Conservation (phyloP, 768 basidiomycete species). For the Daedalea quercina region DNA sequence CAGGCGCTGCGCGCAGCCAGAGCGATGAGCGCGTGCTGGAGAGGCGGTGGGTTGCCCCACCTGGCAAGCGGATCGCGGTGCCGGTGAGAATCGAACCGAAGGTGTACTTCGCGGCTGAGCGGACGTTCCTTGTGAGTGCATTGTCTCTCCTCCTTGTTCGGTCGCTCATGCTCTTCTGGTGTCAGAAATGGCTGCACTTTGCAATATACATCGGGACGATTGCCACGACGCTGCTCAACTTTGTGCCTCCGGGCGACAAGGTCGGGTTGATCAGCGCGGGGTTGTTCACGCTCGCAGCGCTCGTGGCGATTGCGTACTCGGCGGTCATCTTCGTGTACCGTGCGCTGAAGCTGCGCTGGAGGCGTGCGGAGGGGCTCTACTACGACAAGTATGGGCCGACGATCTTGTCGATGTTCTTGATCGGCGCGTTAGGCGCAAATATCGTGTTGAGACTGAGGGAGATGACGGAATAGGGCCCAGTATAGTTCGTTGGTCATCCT, state of each 20-base stretch:
- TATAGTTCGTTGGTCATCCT: too few species aligned
- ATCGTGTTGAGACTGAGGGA: slow-evolving; percentile 62
- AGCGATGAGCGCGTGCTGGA: slow-evolving; percentile 51
- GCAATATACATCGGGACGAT: slow-evolving; percentile 85
- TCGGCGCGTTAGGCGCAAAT: slow-evolving; percentile 67
- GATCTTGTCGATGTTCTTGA: slow-evolving; percentile 60
- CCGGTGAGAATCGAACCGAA: slow-evolving; percentile 98
- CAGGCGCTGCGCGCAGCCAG: not conserved
- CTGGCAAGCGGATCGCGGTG: slow-evolving; percentile 85
- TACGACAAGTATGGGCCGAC: slow-evolving; percentile 89
- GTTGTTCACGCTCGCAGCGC: slow-evolving; percentile 85
- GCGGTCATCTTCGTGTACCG: slow-evolving; percentile 77
- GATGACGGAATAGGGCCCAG: slow-evolving; percentile 23
- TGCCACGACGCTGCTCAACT: slow-evolving; percentile 86
- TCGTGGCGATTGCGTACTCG: slow-evolving; percentile 84
- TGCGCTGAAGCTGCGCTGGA: slow-evolving; percentile 57
- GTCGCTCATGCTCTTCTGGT: too few species aligned
- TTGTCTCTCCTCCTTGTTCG: too few species aligned
- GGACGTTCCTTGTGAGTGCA: too few species aligned
- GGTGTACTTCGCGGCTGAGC: slow-evolving; percentile 93
- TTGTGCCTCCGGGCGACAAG: slow-evolving; percentile 63
- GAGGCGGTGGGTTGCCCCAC: slow-evolving; percentile 69
- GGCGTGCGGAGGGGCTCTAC: slow-evolving; percentile 75
- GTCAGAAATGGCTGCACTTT: slow-evolving; percentile 89
- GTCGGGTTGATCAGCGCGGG: slow-evolving; percentile 81